Percentiles rank a stretch among this genome's conserved stretches.
phyloP scores from a whole-genome alignment of 2,329 filamentous ascomycete species.

The Alternaria sp. region DNA sequence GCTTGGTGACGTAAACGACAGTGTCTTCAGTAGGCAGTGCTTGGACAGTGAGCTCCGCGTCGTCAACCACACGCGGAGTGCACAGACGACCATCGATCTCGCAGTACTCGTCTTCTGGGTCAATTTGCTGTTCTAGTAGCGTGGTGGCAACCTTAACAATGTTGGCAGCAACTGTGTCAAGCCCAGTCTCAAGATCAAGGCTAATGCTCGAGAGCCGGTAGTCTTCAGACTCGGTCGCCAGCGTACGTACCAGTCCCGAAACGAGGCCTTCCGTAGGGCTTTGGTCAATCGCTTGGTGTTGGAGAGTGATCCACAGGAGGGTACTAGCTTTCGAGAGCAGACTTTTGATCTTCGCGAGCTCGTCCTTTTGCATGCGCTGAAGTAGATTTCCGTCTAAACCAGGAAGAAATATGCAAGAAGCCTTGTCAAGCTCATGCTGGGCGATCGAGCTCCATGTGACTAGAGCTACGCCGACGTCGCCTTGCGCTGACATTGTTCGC shows the following conservation, averaged over 20 bases:
- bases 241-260: conserved; percentile 18
- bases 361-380: conserved; percentile 10
- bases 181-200: neutral
- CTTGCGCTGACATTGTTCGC: neutral
- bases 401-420: conserved; percentile 16
- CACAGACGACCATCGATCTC: conserved; percentile 13
- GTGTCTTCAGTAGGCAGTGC: conserved; percentile 2
- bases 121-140: neutral
- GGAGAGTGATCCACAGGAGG: conserved; percentile 15
- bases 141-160: conserved; percentile 7
- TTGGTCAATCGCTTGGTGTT: neutral
- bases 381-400: conserved; percentile 14
- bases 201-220: conserved; percentile 17
- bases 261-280: conserved; percentile 17
- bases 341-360: conserved; percentile 12
- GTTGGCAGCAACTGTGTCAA: neutral
- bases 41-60: conserved; percentile 4
- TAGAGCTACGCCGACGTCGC: neutral
- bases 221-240: conserved; percentile 20
- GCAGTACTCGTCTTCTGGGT: conserved; percentile 23
- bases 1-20: conserved; percentile 20
- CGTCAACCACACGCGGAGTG: conserved; percentile 19
- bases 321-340: conserved; percentile 4
- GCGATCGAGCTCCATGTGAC: conserved; percentile 6
- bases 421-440: conserved; percentile 7